phyloP scores from a whole-genome alignment of 108 stramenopile genomes.

The Nannochloropsis granulata region DNA sequence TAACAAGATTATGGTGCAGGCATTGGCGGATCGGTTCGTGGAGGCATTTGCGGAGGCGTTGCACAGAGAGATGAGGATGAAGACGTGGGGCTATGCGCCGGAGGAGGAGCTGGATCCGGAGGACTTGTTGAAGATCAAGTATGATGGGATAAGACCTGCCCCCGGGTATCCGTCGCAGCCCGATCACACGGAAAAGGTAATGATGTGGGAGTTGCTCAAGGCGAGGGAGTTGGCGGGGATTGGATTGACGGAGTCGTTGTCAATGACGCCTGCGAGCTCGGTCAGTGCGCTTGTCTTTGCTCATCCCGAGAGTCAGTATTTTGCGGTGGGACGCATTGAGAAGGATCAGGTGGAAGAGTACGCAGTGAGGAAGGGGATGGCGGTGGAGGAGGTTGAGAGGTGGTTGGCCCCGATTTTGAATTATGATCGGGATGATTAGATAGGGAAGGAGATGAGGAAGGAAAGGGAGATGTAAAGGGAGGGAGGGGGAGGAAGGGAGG shows the following conservation, averaged over 20 bases:
- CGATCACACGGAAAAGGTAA: slow-evolving; percentile 96
- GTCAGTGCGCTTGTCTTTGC: slow-evolving; percentile 96
- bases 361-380: slow-evolving; percentile 78
- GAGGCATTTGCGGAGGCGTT: slow-evolving; percentile 99
- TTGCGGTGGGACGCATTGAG: slow-evolving; percentile 95
- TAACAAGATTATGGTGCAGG: slow-evolving; percentile 97
- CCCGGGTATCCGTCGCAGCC: slow-evolving; percentile 99
- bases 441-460: background rate
- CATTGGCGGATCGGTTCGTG: slow-evolving; percentile 90
- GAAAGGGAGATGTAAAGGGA: background rate
- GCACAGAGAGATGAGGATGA: slow-evolving; percentile 79
- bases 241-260: slow-evolving; percentile 68
- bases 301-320: slow-evolving; percentile 80
- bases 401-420: slow-evolving; percentile 95
- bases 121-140: slow-evolving; percentile 95
- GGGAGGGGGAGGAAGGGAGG: background rate
- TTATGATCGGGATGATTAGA: slow-evolving; percentile 58
- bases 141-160: slow-evolving; percentile 97
- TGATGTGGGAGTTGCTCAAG: slow-evolving; percentile 91
- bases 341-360: slow-evolving; percentile 92
- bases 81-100: slow-evolving; percentile 92
- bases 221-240: slow-evolving; percentile 71
- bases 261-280: slow-evolving; percentile 96
- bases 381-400: slow-evolving; percentile 59
- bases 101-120: slow-evolving; percentile 62